Evolutionary conservation across 768 basidiomycete genomes (phyloP), one percentile per base, ranked within the genome.

Genomic region (Suillus weaverae): DNA sequence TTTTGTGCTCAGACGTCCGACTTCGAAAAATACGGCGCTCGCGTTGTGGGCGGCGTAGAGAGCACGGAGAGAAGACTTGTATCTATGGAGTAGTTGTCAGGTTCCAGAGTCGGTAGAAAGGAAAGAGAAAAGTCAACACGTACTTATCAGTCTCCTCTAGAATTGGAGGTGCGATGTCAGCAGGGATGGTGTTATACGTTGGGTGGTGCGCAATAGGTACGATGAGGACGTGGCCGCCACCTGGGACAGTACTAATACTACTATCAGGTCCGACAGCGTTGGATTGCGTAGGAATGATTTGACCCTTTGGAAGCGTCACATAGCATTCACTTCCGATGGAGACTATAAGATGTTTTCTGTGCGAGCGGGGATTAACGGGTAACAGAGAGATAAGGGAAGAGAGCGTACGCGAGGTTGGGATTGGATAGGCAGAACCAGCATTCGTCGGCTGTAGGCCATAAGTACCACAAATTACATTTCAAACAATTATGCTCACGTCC

Each of bases 381-480:
- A 41, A 16, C 13, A 39, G 62, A 33, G 2, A 62, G 13, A 1
- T 30, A 59, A 62, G 30, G 50, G 22, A 59, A 22, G 35, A 41
- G 44, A 30, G 83, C 90, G 67, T 72, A 94, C 89, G 93, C 90
- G 44, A 99, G 81, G 69, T 87, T 89, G 1, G 97, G 96, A 73
- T 98, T 98, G 48, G 94, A 96, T 61, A 99, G 77, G 75, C 97
- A 99, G 80, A 99, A 99, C 97, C 97, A 99, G 77, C 97, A 98
- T 75, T 95, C 92, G 63, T 92, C 92, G 69, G 94, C 93, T 94
- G 72, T 55, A 68, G 33, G 64, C 64, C 38, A 35, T 22, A 7
- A 46, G 46, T 14, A 43, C 11, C 20, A 44, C 16, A 50, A 16
- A 14, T 3, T 5, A 68, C 18, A 50, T 8, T 36, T 60, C 38